Conservation (phyloP, 805 yeast genomes). For the Kazachstania viticola region DNA sequence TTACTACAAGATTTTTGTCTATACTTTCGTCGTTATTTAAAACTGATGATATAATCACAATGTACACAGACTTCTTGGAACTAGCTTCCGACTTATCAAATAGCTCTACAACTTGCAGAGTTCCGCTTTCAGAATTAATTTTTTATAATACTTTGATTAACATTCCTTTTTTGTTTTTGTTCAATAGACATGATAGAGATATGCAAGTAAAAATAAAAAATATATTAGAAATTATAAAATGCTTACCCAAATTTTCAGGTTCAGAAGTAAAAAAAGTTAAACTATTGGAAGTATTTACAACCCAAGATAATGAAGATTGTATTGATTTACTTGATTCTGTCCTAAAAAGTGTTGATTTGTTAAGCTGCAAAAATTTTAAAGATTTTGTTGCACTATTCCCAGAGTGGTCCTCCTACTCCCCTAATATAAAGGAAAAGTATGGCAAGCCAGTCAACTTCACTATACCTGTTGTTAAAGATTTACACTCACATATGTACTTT, state of each 20-base stretch:
- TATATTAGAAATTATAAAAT: too few species aligned
- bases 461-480: constrained; percentile 18
- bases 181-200: constrained; percentile 14
- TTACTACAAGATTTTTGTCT: constrained; percentile 54
- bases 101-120: constrained; percentile 26
- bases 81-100: constrained; percentile 43
- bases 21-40: constrained; percentile 47
- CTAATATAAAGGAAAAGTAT: too few species aligned
- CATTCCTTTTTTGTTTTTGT: constrained; percentile 47
- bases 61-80: constrained; percentile 40
- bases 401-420: too few species aligned
- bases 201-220: too few species aligned
- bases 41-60: constrained; percentile 31
- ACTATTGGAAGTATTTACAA: neutral
- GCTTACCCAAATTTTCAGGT: too few species aligned
- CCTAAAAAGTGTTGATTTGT: neutral
- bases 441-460: constrained; percentile 12
- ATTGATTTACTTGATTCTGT: neutral
- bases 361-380: too few species aligned
- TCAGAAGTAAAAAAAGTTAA: neutral
- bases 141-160: constrained; percentile 45
- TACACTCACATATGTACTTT: too few species aligned
- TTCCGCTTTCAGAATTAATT: constrained; percentile 52
- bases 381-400: neutral
- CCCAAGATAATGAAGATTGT: neutral